Percentiles rank a stretch among this genome's conserved stretches.
Evolutionary conservation across 1,139 yeast species (phyloP).

Genomic region (Saccharomyces pastorianus): DNA sequence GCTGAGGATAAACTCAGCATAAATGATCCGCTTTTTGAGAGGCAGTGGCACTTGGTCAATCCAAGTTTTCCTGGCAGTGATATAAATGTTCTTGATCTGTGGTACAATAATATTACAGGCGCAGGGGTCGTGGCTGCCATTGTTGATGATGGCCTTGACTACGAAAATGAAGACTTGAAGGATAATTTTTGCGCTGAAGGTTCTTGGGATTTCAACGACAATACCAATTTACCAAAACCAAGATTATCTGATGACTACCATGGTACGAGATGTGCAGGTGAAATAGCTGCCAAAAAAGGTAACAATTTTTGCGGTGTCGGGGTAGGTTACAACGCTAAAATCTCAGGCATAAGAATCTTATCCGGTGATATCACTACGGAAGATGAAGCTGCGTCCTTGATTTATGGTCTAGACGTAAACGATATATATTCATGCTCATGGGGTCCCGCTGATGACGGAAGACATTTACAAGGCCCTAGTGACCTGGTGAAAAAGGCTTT

Average conservation of each 20-base stretch:
- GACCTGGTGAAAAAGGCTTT: constrained; percentile 70
- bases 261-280: constrained; percentile 98
- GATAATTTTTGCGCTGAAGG: constrained; percentile 71
- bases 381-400: constrained; percentile 85
- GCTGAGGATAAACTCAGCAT: constrained; percentile 54
- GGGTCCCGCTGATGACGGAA: constrained; percentile 97
- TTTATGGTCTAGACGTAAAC: constrained; percentile 69
- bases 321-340: constrained; percentile 79
- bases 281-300: constrained; percentile 76
- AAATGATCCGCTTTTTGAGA: constrained; percentile 67
- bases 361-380: constrained; percentile 73
- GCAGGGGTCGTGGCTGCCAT: constrained; percentile 75
- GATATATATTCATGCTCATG: constrained; percentile 96
- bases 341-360: constrained; percentile 83
- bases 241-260: constrained; percentile 77
- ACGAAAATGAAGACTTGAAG: constrained; percentile 61
- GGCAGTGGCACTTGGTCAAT: constrained; percentile 90
- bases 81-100: constrained; percentile 76
- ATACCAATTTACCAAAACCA: constrained; percentile 70
- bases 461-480: constrained; percentile 78
- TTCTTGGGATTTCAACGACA: constrained; percentile 84
- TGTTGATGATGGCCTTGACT: constrained; percentile 92
- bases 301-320: constrained; percentile 92
- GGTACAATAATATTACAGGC: constrained; percentile 81
- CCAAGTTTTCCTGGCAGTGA: constrained; percentile 69